Percentiles rank a stretch among this genome's conserved stretches.
Evolutionary conservation across 306 rosid species (phyloP).

Genomic region (Coriaria nepalensis): DNA sequence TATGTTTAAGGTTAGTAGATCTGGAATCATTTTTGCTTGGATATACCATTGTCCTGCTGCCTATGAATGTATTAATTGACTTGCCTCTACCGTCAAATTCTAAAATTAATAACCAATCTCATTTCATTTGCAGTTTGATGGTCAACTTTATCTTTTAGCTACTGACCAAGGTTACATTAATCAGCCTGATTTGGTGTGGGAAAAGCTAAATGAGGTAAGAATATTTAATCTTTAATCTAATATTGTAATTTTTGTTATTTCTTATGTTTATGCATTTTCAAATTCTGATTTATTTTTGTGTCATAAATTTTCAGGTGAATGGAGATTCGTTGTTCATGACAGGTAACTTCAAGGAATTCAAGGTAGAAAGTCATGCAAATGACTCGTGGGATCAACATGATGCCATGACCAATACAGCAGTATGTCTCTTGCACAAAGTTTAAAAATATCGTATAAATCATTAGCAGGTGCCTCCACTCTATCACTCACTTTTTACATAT

Average conservation of each 20-base stretch:
- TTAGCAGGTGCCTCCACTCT: constrained; percentile 11
- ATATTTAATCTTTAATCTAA: constrained; percentile 2
- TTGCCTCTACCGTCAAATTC: constrained; percentile 6
- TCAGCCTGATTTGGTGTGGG: constrained; percentile 99
- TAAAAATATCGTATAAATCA: constrained; percentile 3
- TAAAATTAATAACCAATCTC: constrained; percentile 6
- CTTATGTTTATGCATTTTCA: background rate
- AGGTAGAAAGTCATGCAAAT: constrained; percentile 53
- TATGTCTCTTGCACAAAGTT: constrained; percentile 21
- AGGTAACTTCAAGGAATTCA: constrained; percentile 79
- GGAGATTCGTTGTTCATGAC: constrained; percentile 93
- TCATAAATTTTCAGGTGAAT: constrained; percentile 51
- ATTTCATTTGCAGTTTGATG: constrained; percentile 44
- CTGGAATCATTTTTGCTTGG: background rate
- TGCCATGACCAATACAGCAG: constrained; percentile 80
- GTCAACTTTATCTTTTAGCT: constrained; percentile 86
- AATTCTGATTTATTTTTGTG: background rate
- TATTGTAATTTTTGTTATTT: too few relatives aligned
- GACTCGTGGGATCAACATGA: constrained; percentile 67
- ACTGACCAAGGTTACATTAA: constrained; percentile 96
- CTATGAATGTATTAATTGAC: background rate
- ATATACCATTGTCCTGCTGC: too few relatives aligned
- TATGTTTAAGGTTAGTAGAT: constrained; percentile 82
- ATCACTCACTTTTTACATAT: constrained; percentile 15
- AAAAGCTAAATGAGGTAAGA: constrained; percentile 85